Evolutionary conservation across 2,329 filamentous ascomycete species (phyloP), one percentile per base, ranked within the genome.

Genomic region (Aphanocladium album): DNA sequence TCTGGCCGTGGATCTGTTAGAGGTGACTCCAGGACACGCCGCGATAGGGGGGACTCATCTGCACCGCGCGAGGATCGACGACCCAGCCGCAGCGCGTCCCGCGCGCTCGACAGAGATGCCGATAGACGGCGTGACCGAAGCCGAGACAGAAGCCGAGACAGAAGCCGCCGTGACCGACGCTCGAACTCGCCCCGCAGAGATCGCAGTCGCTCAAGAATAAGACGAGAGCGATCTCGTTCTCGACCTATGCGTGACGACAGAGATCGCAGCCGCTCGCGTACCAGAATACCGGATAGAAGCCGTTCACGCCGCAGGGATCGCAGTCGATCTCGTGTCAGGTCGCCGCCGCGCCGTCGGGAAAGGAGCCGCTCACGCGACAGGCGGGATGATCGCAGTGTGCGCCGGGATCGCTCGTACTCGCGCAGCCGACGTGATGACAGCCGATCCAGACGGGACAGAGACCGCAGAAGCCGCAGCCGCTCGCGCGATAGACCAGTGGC

Each of bases 191-290:
- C 76, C 7, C 69, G 72, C 21, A 72, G 73, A n/a, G 73, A 76
- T 8, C 67, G 71, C 59, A 76, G 74, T 60, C 73, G 72, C 55
- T 72, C 74, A 5, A 69, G 67, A 55, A 61, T 71, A 12, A 71
- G 72, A 60, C 71, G 73, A 50, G 76, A 77, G 17, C 74, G 75
- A 66, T 74, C 69, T 25, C 75, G 75, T 17, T 79, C 79, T n/a
- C 71, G 73, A 50, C 64, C 68, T 23, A 67, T 71, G 17, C 68
- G 71, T 62, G 71, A 75, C 57, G 68, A 73, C 45, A 66, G 72
- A 55, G 74, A 73, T 52, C 72, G 73, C 9, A 75, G 72, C 19
- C 68, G 73, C 37, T 67, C 68, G 7, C 72, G 68, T 53, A 66
- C 66, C 43, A 72, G 73, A 27, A 70, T 70, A n/a, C 65, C 71